Evolutionary conservation across 441 rosid species (phyloP), one percentile per base, ranked within the genome.

Genomic region (Pelargonium cotyledonis): DNA sequence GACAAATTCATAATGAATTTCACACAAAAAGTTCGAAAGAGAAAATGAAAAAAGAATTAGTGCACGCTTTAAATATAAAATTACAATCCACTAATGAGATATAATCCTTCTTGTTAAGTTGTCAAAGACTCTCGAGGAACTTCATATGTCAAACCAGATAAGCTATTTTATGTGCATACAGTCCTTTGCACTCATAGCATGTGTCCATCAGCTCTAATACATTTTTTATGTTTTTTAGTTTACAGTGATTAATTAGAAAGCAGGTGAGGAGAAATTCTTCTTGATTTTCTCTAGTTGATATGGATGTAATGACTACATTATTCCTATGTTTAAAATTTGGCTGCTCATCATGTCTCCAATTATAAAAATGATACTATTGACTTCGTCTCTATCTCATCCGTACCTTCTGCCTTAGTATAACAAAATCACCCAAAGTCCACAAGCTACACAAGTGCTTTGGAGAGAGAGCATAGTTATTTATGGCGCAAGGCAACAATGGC

Each of bases 241-340:
- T 58, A 23, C 14, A 21, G 21, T 58, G 21, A 21, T 58, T 58
- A 26, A 3, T 8, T 21, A 21, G 63, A 19, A 19, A 10, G 11
- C 14, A 21, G 63, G 35, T 2, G 35, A 58, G 62, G 21, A 58
- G 63, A 44, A 44, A 44, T 44, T 44, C 14, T 58, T 21, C 4
- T 58, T 58, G 14, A 19, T 58, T 58, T 19, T 58, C 35, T 21
- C 21, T 58, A 18, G 63, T 58, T 58, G 63, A 21, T 58, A 58
- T 19, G 35, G 11, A 8, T 44, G 49, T 44, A 44, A 44, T 3
- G 49, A 8, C 49, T 44, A 44, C 14, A 44, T 44, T 44, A 44
- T 44, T 11, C 49, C 11, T 10, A 44, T 11, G 14, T 44, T 11
- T 44, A 44, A 44, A 44, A 44, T 9, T 8, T 44, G 49, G 14